Base-by-base conservation (phyloP, 1,284 basidiomycete genomes). In the Naganishia sp. region DNA sequence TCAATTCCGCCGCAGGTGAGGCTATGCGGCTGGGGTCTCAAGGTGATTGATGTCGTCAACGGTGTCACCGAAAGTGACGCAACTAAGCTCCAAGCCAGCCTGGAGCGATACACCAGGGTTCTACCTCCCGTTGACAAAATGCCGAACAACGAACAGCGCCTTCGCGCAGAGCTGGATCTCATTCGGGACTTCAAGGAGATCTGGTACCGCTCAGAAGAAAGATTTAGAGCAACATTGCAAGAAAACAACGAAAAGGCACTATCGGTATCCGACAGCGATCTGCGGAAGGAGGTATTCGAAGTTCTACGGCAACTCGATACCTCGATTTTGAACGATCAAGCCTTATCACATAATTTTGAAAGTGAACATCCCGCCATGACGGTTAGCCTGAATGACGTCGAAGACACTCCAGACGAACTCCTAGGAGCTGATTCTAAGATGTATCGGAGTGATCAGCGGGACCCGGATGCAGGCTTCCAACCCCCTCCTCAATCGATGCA, bases 1-100 rank as follows among this genome's bases (percentile, higher is more conserved):
- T 50, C 47, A 9, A 18, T 61, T 9, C 57, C 57, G 11, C 32
- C 47, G 21, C 57, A 51, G 21, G 57, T 61, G 10, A 46, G 35
- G 6, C 46, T 32, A 18, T 61, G 35, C 18, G 47, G 21, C 3
- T 61, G 46, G 57, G 49, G 32, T 17, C 32, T 61, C 11, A 50
- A 61, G 35, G 47, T 51, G 5, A 17, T 61, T 46, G 57, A 61
- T 18, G 25, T 51, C 23, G 46, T 50, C 18, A 18, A 61, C 31
- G 57, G 35, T 11, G 57, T 61, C 57, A 25, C 46, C 57, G 31
- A 18, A 15, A 23, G n/a, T 10, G 57, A 61, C 18, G 46, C 13
- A 28, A 47, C 28, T 21, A 21, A n/a, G 35, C 47, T 61, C 0
- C 57, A 50, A 18, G 21, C 45, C 17, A 35, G 46, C 3, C 47